Evolutionary conservation across 371 early-diverging fungal species (phyloP).

Genomic region (Mortierella sp.): DNA sequence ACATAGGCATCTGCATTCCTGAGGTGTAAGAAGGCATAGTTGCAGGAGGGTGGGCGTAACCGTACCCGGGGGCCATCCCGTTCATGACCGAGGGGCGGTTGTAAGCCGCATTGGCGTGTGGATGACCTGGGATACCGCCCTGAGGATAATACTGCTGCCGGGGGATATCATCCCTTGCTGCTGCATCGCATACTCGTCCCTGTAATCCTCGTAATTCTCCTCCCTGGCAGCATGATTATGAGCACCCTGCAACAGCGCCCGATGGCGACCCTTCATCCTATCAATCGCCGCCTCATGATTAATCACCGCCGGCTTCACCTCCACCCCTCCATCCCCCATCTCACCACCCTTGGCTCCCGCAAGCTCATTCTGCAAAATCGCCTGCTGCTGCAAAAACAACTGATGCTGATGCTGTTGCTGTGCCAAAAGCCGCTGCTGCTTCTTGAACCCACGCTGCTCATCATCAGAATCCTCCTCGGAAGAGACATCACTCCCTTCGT

Average conservation of each 20-base stretch:
- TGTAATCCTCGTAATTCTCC: constrained; percentile 36
- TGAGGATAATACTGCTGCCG: constrained; percentile 17
- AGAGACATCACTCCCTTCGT: constrained; percentile 32
- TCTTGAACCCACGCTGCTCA: constrained; percentile 19
- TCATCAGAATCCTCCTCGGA: constrained; percentile 21
- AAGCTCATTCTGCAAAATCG: background rate
- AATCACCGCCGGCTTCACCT: background rate
- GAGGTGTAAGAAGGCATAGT: background rate
- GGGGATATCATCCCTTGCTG: constrained; percentile 8
- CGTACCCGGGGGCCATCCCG: constrained; percentile 7
- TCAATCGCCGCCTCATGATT: constrained; percentile 35
- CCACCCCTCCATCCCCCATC: background rate
- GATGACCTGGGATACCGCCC: background rate
- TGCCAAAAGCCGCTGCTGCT: constrained; percentile 17
- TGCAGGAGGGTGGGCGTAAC: constrained; percentile 4
- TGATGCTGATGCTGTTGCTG: constrained; percentile 18
- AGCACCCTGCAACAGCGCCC: constrained; percentile 33
- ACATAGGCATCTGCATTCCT: background rate
- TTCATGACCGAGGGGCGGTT: constrained; percentile 5
- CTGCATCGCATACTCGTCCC: constrained; percentile 25
- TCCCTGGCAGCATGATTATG: constrained; percentile 36
- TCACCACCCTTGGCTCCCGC: background rate
- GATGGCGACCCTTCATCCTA: constrained; percentile 47
- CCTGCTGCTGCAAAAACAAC: constrained; percentile 10
- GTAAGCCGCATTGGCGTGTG: constrained; percentile 13